phyloP scores from a whole-genome alignment of 2,329 filamentous ascomycete genomes.

The Neonectria punicea region DNA sequence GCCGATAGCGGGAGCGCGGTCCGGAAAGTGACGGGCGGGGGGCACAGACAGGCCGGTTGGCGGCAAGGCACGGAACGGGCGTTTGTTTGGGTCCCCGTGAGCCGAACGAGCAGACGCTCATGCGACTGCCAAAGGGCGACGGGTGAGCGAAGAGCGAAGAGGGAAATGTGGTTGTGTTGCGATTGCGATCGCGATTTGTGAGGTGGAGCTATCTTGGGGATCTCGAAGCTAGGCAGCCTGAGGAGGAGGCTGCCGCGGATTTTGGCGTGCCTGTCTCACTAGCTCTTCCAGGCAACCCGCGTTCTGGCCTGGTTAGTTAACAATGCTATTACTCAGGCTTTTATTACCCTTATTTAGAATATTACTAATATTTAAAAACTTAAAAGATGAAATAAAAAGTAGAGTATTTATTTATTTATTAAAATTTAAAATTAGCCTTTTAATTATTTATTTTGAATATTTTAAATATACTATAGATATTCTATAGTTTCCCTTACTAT shows the following conservation, averaged over 20 bases:
- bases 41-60: not conserved
- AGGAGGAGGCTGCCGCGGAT: not conserved
- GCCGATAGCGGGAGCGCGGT: constrained; percentile 29
- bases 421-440: too few species aligned
- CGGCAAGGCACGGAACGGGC: constrained; percentile 7
- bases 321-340: too few species aligned
- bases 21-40: constrained; percentile 14
- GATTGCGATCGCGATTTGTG: not conserved
- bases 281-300: too few species aligned
- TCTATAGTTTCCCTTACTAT: too few species aligned
- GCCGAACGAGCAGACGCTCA: not conserved
- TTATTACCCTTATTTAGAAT: too few species aligned
- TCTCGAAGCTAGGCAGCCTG: not conserved
- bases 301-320: too few species aligned
- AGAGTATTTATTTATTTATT: too few species aligned
- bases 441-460: too few species aligned
- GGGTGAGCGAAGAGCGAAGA: not conserved
- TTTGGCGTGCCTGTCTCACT: too few species aligned
- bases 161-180: not conserved
- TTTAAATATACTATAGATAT: too few species aligned
- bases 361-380: too few species aligned
- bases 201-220: not conserved
- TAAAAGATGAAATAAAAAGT: too few species aligned
- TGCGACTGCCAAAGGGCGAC: not conserved
- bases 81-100: not conserved